Base-by-base conservation (phyloP, 2,329 filamentous ascomycete species). In the Fusarium armeniacum region DNA sequence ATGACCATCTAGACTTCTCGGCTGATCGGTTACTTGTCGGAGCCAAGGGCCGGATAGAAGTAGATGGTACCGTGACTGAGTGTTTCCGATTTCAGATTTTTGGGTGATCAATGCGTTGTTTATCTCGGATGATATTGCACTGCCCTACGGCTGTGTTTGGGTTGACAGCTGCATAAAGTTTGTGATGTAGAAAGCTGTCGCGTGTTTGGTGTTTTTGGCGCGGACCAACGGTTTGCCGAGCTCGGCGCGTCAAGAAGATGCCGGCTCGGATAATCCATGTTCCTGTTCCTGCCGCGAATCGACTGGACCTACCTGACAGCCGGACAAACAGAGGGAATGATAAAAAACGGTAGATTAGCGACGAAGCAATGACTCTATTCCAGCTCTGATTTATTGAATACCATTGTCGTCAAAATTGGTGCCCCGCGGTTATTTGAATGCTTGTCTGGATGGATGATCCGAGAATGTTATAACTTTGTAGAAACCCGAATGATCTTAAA, bases 151-250 rank as follows among this genome's bases (percentile, higher is more conserved):
- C 2, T 22, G 4, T 40, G 49, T 28, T 51, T 51, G 49, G n/a
- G 33, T 51, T 51, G 49, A 36, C 33, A 22, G 28, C 4, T 46
- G 44, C 44, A 32, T 46, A 30, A 46, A 46, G n/a, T n/a, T 51
- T 18, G 49, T 16, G 33, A 51, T 51, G 33, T 15, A 16, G 49
- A 40, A 38, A n/a, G 7, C 9, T 18, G 33, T 51, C 49, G 49
- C 18, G 49, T 51, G 49, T 51, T 51, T 51, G 49, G 49, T 51
- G 49, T 51, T 51, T 40, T 40, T 7, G 33, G 33, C 22, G 49
- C 49, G 49, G 33, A 28, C 24, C 33, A 51, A 16, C 18, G 15
- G 49, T 51, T 28, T 51, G 18, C 49, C 49, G 49, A 28, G 24
- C 22, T 51, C 7, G 33, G 12, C 22, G 35, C 33, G 32, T 7